These are phyloP conservation scores for Pseudogymnoascus sp. DNA, from an alignment of 2,329 filamentous ascomycete species.

Conservation along the genomic window DNA sequence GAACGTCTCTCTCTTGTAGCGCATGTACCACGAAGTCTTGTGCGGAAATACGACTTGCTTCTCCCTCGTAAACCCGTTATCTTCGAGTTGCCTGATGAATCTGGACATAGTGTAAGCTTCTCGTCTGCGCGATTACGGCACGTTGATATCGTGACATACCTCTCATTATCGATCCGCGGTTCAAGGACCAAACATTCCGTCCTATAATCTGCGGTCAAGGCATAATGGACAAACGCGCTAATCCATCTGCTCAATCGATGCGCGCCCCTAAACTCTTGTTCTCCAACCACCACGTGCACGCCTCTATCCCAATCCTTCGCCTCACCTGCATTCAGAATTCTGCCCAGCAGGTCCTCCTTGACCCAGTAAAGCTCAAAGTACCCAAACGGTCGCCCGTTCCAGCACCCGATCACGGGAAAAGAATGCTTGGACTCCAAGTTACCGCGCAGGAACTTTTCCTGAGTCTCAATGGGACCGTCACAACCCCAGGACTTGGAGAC, in stretches of 20 bases:
- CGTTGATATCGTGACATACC: constrained; percentile 46
- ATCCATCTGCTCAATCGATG: constrained; percentile 72
- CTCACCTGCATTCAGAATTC: constrained; percentile 51
- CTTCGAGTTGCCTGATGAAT: constrained; percentile 58
- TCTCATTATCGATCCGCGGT: constrained; percentile 81
- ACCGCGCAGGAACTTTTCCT: constrained; percentile 58
- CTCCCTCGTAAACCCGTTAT: constrained; percentile 76
- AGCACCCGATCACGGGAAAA: constrained; percentile 86
- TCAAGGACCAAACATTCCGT: constrained; percentile 81
- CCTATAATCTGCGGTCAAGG: constrained; percentile 65
- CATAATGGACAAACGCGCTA: constrained; percentile 78
- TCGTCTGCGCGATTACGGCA: background rate
- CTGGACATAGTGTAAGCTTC: constrained; percentile 40
- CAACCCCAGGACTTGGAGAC: constrained; percentile 80
- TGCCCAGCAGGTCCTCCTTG: constrained; percentile 76
- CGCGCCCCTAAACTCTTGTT: constrained; percentile 81
- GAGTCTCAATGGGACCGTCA: constrained; percentile 45
- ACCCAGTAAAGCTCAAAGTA: constrained; percentile 99
- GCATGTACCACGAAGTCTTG: constrained; percentile 84
- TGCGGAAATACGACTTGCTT: constrained; percentile 80
- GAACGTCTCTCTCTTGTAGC: constrained; percentile 72
- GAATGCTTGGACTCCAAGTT: constrained; percentile 62
- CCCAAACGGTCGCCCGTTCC: constrained; percentile 90
- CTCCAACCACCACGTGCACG: constrained; percentile 79
- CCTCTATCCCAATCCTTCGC: constrained; percentile 79